Conservation (phyloP, 129 eudicot genomes). For the Apium graveolens region DNA sequence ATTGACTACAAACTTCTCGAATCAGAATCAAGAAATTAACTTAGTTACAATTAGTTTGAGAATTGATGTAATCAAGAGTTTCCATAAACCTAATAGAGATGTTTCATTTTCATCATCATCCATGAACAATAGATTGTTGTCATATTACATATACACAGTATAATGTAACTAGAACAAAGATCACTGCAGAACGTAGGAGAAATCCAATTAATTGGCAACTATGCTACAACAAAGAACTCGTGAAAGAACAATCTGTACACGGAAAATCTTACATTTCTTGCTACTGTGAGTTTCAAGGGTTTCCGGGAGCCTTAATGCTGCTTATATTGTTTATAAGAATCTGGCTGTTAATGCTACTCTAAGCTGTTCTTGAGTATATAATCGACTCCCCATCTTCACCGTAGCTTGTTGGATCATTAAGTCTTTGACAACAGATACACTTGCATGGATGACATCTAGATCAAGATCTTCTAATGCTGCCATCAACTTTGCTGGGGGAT, state of each 20-base stretch:
- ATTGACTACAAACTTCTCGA: not conserved
- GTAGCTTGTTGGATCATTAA: constrained; percentile 90
- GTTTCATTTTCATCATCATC: not conserved
- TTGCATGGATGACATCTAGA: constrained; percentile 76
- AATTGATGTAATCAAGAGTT: not conserved
- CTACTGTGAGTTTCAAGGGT: constrained; percentile 11
- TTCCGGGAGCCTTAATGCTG: constrained; percentile 1
- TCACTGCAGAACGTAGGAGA: too few relatives aligned
- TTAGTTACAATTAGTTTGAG: not conserved
- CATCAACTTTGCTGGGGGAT: constrained; percentile 84
- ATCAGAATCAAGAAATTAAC: not conserved
- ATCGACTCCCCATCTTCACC: constrained; percentile 66
- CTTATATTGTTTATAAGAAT: constrained; percentile 25
- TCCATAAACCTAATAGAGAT: too few relatives aligned
- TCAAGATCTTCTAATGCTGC: constrained; percentile 51
- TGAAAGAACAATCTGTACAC: not conserved
- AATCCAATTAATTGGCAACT: not conserved
- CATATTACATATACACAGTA: too few relatives aligned
- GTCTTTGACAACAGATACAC: constrained; percentile 75
- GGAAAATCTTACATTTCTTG: constrained; percentile 2
- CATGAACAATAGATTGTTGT: too few relatives aligned
- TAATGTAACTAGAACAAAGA: not conserved
- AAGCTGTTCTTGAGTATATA: constrained; percentile 72
- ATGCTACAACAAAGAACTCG: not conserved
- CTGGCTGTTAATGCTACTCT: constrained; percentile 41